Evolutionary conservation across 163 green algal genomes (phyloP).

Genomic region (Scenedesmus sp.): DNA sequence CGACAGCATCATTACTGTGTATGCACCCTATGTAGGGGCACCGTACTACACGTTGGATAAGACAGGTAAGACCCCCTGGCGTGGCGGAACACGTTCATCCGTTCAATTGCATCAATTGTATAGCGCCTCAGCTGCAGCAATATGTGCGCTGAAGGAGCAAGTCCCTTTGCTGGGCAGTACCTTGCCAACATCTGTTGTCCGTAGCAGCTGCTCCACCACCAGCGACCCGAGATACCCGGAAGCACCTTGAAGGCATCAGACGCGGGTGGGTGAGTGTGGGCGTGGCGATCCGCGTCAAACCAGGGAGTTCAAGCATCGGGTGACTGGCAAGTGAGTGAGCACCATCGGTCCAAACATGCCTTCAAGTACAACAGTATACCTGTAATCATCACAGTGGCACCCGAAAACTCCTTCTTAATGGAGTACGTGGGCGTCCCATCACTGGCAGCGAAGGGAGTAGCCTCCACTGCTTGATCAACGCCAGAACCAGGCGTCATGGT

Average conservation of each 20-base stretch:
- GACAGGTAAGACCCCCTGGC: neutral
- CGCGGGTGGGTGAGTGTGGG: neutral
- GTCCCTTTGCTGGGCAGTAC: neutral
- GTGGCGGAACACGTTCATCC: too few species aligned
- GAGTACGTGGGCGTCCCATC: conserved; percentile 23
- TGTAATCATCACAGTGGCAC: conserved; percentile 62
- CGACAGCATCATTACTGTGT: neutral
- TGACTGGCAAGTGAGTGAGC: neutral
- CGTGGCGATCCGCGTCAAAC: neutral
- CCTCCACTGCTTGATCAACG: neutral
- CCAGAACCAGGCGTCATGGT: neutral
- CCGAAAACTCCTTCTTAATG: conserved; percentile 39
- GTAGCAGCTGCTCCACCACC: conserved; percentile 71
- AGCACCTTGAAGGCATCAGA: conserved; percentile 49
- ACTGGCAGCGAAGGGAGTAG: neutral
- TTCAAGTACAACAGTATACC: conserved; percentile 9
- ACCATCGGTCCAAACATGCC: neutral
- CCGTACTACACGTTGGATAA: neutral
- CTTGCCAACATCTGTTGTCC: conserved; percentile 44
- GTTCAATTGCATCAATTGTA: too few species aligned
- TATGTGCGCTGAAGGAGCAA: neutral
- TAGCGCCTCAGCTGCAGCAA: neutral
- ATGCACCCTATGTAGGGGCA: neutral
- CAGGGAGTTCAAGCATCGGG: neutral
- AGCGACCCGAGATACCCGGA: conserved; percentile 72